These are phyloP conservation scores for Candida koratica DNA, from an alignment of 805 yeast genomes.

Conservation along the genomic window DNA sequence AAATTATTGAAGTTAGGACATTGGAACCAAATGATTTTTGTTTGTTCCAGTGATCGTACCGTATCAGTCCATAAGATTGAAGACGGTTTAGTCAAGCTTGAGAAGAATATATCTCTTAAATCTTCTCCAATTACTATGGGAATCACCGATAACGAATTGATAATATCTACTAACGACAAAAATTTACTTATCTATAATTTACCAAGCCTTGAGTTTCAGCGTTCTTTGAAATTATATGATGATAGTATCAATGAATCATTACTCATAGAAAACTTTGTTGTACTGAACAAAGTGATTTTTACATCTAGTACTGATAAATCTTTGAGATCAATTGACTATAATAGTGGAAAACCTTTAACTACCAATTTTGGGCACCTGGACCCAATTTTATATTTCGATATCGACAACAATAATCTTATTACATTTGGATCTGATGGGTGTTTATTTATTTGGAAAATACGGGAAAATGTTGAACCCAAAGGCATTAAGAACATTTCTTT, in stretches of 20 bases:
- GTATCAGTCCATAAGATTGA: conserved; percentile 48
- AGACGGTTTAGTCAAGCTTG: conserved; percentile 20
- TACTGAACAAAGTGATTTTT: conserved; percentile 29
- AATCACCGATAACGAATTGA: conserved; percentile 34
- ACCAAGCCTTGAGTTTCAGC: conserved; percentile 27
- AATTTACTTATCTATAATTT: conserved; percentile 39
- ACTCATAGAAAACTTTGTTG: conserved; percentile 41
- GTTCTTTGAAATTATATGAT: conserved; percentile 40
- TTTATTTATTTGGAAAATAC: conserved; percentile 44
- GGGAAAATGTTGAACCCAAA: neutral
- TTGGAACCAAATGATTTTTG: conserved; percentile 34
- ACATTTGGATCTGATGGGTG: conserved; percentile 54
- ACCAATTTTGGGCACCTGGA: conserved; percentile 56
- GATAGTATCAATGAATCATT: conserved; percentile 39
- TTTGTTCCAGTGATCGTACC: conserved; percentile 61
- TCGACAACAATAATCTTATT: conserved; percentile 25
- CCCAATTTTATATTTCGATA: conserved; percentile 40
- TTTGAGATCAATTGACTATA: conserved; percentile 45
- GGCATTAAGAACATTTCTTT: neutral
- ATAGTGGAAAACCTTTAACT: conserved; percentile 44
- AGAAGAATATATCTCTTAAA: conserved; percentile 48
- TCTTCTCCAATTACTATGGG: conserved; percentile 47
- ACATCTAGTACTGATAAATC: conserved; percentile 56
- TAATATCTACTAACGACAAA: conserved; percentile 53
- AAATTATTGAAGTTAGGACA: conserved; percentile 41